Conservation (phyloP, 208 protist species). For the Leishmania aethiopica region DNA sequence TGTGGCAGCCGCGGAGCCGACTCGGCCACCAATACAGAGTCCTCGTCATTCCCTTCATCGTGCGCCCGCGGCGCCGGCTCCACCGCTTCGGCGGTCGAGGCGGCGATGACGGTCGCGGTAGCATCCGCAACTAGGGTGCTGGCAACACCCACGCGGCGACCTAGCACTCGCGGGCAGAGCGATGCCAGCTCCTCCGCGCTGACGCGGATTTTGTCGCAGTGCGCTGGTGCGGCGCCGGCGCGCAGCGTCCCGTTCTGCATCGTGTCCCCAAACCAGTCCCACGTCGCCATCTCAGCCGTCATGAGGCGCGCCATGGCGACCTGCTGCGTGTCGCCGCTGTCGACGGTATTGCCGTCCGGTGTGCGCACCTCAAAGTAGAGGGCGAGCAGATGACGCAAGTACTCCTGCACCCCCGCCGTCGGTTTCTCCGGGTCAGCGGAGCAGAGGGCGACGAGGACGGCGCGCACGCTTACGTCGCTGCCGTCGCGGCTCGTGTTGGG, state of each 20-base stretch:
- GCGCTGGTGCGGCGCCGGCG: constrained; percentile 12
- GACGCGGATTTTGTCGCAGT: constrained; percentile 37
- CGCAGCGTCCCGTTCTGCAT: background rate
- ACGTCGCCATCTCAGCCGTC: constrained; percentile 25
- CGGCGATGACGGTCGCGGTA: constrained; percentile 19
- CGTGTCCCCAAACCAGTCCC: constrained; percentile 31
- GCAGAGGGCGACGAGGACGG: constrained; percentile 39
- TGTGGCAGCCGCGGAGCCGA: background rate
- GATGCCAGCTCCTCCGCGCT: constrained; percentile 42
- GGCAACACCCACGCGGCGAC: constrained; percentile 19
- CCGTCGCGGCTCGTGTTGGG: background rate
- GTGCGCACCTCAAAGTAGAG: constrained; percentile 40
- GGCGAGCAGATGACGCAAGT: constrained; percentile 49
- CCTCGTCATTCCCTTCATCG: constrained; percentile 4
- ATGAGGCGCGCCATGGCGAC: constrained; percentile 22
- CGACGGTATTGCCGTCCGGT: constrained; percentile 25
- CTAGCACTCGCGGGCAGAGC: constrained; percentile 48
- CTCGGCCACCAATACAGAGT: constrained; percentile 9
- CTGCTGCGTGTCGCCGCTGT: constrained; percentile 25
- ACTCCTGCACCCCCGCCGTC: constrained; percentile 35
- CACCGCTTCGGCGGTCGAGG: background rate
- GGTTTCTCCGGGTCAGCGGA: constrained; percentile 38
- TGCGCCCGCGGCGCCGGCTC: background rate
- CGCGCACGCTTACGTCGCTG: constrained; percentile 37
- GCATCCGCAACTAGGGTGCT: constrained; percentile 11